These are phyloP conservation scores for Thinopyrum elongatum DNA, from an alignment of 176 grass and related monocot species.

Conservation along the genomic window DNA sequence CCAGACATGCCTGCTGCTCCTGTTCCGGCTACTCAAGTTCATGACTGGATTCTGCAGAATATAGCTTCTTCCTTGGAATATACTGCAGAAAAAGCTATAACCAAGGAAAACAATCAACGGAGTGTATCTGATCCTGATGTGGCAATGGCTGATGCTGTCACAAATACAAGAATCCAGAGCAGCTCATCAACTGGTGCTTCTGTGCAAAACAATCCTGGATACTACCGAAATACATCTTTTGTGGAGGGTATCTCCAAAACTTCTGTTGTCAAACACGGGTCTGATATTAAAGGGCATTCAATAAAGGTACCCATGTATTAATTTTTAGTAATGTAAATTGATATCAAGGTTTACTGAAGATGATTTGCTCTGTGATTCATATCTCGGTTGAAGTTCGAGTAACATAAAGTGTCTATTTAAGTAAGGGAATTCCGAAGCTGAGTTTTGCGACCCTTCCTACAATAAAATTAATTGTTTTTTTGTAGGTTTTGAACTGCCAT, in stretches of 20 bases:
- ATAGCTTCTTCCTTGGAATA: slow-evolving; percentile 74
- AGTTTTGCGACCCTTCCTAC: background rate
- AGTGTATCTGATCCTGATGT: slow-evolving; percentile 68
- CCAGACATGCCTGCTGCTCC: slow-evolving; percentile 93
- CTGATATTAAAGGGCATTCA: slow-evolving; percentile 91
- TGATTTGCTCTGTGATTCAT: background rate
- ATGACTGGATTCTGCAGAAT: slow-evolving; percentile 83
- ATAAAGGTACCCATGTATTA: slow-evolving; percentile 60
- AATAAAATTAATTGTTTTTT: slow-evolving; percentile 14
- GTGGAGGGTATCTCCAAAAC: slow-evolving; percentile 96
- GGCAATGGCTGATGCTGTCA: slow-evolving; percentile 75
- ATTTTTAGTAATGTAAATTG: background rate
- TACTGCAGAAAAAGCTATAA: slow-evolving; percentile 55
- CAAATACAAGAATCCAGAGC: slow-evolving; percentile 53
- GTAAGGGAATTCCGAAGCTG: background rate
- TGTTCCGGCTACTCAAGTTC: slow-evolving; percentile 71
- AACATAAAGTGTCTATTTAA: slow-evolving; percentile 6
- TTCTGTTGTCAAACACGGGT: slow-evolving; percentile 82
- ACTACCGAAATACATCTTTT: slow-evolving; percentile 69
- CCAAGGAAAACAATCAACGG: slow-evolving; percentile 56
- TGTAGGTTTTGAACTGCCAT: slow-evolving; percentile 93
- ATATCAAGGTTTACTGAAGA: background rate
- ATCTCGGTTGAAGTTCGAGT: background rate
- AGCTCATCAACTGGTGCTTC: slow-evolving; percentile 36
- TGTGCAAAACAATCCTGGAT: slow-evolving; percentile 53